Evolutionary conservation across 1,284 basidiomycete species (phyloP), one percentile per base, ranked within the genome.

Genomic region (Prillingera fragicola): DNA sequence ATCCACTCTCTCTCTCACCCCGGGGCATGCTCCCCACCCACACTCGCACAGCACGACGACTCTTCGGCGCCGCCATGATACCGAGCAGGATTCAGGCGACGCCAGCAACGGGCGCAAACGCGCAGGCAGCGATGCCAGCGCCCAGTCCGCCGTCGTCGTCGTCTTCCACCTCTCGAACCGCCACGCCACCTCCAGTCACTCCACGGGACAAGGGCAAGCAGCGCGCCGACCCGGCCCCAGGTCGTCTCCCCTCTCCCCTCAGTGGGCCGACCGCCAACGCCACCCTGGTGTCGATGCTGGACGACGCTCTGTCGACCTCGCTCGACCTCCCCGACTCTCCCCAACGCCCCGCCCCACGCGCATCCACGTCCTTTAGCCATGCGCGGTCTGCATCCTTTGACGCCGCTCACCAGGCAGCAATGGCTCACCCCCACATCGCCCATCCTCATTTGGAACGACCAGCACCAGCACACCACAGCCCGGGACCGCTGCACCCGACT

Each of bases 261-360:
- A 19, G 33, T n/a, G 34, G 34, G 1, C 19, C 37, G 5, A 15
- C 18, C 3, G 37, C 46, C 1, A 25, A 23, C 10, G 38, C 37
- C 14, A 35, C 50, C 10, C 36, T 57, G 17, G 15, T 36, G 17
- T 38, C 43, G 5, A 33, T 43, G 28, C 26, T 63, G 27, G 42
- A 59, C 42, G 65, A 68, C 33, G 63, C 65, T 7, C 45, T 66
- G 7, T 29, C 47, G 15, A 63, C 62, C 2, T 54, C 56, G 2
- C 39, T 67, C n/a, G 48, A 50, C 26, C 39, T 50, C 3, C 33
- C 46, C 2, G 13, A 26, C 2, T 27, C 40, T 22, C 17, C 27
- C 8, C 39, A 23, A 3, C 17, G 8, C 9, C 37, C 18, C 9
- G 6, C 14, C 33, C n/a, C 19, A 34, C 21, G 38, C 38, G 13